Base-by-base conservation (phyloP, 345 rosid species). In the Bruguiera sexangula region DNA sequence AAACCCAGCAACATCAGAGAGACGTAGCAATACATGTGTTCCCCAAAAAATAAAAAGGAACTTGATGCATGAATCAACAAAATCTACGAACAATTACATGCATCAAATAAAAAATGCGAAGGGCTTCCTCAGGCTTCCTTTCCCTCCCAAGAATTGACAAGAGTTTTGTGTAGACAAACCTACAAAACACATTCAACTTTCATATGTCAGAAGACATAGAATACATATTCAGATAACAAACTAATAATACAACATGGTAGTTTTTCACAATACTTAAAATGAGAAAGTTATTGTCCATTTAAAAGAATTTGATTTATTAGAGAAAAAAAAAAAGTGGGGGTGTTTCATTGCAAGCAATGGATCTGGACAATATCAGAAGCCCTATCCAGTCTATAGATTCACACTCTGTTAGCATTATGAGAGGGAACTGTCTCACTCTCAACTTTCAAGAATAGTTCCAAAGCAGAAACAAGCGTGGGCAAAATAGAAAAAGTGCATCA, bases 91-190 rank as follows among this genome's bases (percentile, higher is more conserved):
- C 13, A 62, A 83, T 86, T 87, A 91, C 97, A 58, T 82, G 93
- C 98, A 91, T 94, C 81, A 62, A 75, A 75, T 87, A 87, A 69
- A 83, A 89, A 68, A 91, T 77, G 66, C 22, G 75, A 56, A 89
- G 90, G 62, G 92, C 95, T 86, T 94, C 96, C 57, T 73, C 74
- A 8, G 91, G 87, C 85, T 86, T 87, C 77, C 87, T 76, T 31
- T 85, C 85, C 65, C 76, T 88, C 66, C 96, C 92, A 70, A 91
- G 90, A 78, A 91, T 85, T 3, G 96, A 83, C 79, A 94, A 81
- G 62, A 94, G 89, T 73, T 91, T 89, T 63, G 98, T 91, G 83
- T 88, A 89, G 67, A 94, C 98, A 89, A 89, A 94, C 90, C 98
- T 94, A 80, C 79, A 84, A 73, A 62, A 31, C 73, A 56, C 52